Evolutionary conservation across 2,329 filamentous ascomycete genomes (phyloP).

Genomic region (Ophiobolus disseminans): DNA sequence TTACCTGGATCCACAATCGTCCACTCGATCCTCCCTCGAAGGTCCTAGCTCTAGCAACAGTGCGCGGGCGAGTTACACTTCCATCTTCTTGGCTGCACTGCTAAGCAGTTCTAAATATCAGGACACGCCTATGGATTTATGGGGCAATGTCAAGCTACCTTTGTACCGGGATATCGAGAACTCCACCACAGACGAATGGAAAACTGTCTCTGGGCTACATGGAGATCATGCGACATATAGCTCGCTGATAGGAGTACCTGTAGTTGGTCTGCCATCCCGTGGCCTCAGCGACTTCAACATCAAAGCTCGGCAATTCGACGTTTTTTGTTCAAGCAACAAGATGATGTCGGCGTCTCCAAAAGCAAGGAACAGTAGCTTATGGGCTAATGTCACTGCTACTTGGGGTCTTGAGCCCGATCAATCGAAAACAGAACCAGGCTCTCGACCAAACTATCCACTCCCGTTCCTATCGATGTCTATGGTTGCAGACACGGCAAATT

Average conservation of each 20-base stretch:
- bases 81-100: constrained; percentile 32
- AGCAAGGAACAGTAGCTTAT: constrained; percentile 9
- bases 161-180: constrained; percentile 29
- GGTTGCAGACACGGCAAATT: constrained; percentile 1
- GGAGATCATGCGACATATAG: constrained; percentile 27
- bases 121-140: constrained; percentile 30
- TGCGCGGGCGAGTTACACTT: constrained; percentile 25
- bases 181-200: constrained; percentile 27
- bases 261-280: constrained; percentile 11
- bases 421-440: constrained; percentile 4
- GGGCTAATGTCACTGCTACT: constrained; percentile 15
- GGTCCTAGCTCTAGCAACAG: constrained; percentile 19
- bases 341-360: not conserved
- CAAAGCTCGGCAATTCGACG: constrained; percentile 36
- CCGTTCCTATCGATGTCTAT: constrained; percentile 26
- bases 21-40: constrained; percentile 14
- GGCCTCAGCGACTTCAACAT: constrained; percentile 28
- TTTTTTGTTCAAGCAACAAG: constrained; percentile 30
- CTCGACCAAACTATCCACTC: constrained; percentile 26
- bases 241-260: constrained; percentile 36
- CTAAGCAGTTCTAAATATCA: constrained; percentile 34
- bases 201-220: constrained; percentile 11
- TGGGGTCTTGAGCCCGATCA: constrained; percentile 12
- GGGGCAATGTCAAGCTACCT: constrained; percentile 40
- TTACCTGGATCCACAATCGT: constrained; percentile 26